These are phyloP conservation scores for Osmozyma mogii DNA, from an alignment of 805 yeast species.

Conservation along the genomic window DNA sequence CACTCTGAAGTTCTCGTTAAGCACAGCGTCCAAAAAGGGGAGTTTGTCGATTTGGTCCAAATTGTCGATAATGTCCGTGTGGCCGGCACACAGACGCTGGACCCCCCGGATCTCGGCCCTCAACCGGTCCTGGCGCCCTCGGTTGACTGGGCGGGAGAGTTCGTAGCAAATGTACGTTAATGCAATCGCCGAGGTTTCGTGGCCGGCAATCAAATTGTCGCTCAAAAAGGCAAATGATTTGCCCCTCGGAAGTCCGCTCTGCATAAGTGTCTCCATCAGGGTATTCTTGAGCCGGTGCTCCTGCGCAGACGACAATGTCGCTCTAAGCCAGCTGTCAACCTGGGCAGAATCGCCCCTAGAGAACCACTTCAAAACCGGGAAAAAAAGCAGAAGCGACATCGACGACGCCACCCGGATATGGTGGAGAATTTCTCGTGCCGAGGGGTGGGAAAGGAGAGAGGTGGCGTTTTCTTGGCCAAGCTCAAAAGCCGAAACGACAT, in stretches of 20 bases:
- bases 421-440: constrained; percentile 31
- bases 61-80: constrained; percentile 15
- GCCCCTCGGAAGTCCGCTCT: constrained; percentile 22
- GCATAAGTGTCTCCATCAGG: constrained; percentile 28
- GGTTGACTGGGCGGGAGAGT: constrained; percentile 43
- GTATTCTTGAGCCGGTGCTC: constrained; percentile 20
- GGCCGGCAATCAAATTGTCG: constrained; percentile 73
- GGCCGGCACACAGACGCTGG: no score
- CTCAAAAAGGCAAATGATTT: constrained; percentile 34
- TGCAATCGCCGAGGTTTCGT: constrained; percentile 51
- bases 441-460: constrained; percentile 33
- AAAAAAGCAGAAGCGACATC: constrained; percentile 57
- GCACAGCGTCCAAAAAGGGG: constrained; percentile 52
- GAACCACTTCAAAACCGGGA: no score
- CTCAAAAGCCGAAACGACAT: constrained; percentile 54
- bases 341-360: constrained; percentile 35
- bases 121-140: constrained; percentile 26
- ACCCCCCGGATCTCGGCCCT: constrained; percentile 37
- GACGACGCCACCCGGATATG: constrained; percentile 44
- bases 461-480: constrained; percentile 45
- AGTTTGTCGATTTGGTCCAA: constrained; percentile 43
- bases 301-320: constrained; percentile 28
- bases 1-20: constrained; percentile 52
- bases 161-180: constrained; percentile 53
- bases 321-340: constrained; percentile 41